Conservation (phyloP, 768 basidiomycete species). For the Lactarius trivialis region DNA sequence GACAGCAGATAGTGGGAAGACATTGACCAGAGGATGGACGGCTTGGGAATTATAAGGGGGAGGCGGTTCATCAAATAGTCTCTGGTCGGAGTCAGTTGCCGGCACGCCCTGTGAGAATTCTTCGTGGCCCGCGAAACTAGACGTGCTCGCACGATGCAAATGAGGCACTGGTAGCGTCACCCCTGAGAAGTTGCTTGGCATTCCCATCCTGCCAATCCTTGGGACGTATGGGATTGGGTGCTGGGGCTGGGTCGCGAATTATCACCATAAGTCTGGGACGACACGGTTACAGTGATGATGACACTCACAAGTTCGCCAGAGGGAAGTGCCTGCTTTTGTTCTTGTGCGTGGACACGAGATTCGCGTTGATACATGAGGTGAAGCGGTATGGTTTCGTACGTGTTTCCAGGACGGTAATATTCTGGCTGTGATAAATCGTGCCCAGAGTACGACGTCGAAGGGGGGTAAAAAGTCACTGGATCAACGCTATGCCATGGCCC, state of each 20-base stretch:
- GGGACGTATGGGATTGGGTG: slow-evolving; percentile 7
- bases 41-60: slow-evolving; percentile 6
- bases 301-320: slow-evolving; percentile 2
- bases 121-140: background rate
- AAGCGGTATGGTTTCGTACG: background rate
- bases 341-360: background rate
- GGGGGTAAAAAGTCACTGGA: slow-evolving; percentile 4
- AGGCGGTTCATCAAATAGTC: slow-evolving; percentile 14
- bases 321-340: background rate
- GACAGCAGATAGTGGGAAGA: slow-evolving; percentile 1
- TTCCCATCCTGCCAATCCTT: background rate
- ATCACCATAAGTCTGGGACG: background rate
- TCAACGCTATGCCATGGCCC: slow-evolving; percentile 8
- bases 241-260: background rate
- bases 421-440: slow-evolving; percentile 3
- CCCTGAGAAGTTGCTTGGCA: slow-evolving; percentile 1
- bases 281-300: background rate
- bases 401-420: background rate
- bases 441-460: background rate
- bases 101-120: background rate
- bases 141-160: background rate
- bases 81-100: background rate
- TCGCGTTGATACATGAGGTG: background rate
- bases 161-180: background rate
- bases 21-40: background rate